Evolutionary conservation across 345 rosid species (phyloP), one percentile per base, ranked within the genome.

Genomic region (Jatropha curcas): DNA sequence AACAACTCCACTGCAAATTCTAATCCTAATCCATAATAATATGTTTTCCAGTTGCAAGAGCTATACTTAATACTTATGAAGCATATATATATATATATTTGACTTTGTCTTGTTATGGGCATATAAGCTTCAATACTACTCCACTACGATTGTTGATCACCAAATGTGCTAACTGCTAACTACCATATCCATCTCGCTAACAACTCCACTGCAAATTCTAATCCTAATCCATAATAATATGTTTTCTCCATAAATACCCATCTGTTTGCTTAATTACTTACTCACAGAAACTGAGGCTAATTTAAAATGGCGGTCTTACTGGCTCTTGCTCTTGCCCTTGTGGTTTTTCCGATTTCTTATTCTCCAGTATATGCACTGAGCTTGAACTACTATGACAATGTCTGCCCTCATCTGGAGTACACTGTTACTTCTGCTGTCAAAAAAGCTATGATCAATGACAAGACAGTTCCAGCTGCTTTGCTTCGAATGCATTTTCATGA

Each of bases 401-500:
- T 90, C 30, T 92, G 96, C 72, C 97, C 92, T 48, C 68, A 78
- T 52, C 84, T 86, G 14, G 96, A 94, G 74, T 62, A 75, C 27
- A 60, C 81, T 1, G 89, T 94, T 22, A 85, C 84, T 2, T 22
- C 33, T 28, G 86, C 85, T 3, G 91, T 94, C 81, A 76, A 81
- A 73, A 86, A 84, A 60, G 97, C 96, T 24, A 84, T 85, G 84
- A 33, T 20, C 39, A 88, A 83, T 30, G 98, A 94, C 74, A 86
- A 70, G 34, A 94, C 95, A 5, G 95, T 88, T 52, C 90, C 97
- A 0, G 94, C 97, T 12, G 97, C 91, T 0, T 83, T 94, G 7
- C 89, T 92, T 37, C 85, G 98, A 61, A 90, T 92, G 97, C 98
- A 92, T 30, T 94, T 92, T 64, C 96, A 94, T 31, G 96, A 91